Base-by-base conservation (phyloP, 352 stramenopile species). In the Globisporangium mamillatum region DNA sequence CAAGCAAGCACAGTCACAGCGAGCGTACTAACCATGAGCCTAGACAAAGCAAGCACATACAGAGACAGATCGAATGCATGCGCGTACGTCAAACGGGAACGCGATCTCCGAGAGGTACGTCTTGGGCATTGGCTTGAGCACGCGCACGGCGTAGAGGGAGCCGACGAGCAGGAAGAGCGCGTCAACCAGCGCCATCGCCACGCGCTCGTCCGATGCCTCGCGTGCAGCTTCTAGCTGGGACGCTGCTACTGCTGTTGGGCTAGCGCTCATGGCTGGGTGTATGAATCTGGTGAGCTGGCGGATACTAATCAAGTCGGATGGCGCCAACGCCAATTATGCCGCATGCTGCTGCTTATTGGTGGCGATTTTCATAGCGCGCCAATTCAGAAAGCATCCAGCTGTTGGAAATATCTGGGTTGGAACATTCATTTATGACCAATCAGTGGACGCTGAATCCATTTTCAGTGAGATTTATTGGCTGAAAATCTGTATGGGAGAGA, bases 101-200 rank as follows among this genome's bases (percentile, higher is more conserved):
- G 79, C 78, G 55, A 92, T 92, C 69, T 92, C 84, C 1, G 84
- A 92, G 32, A 92, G 74, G 60, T 92, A 92, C 14, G 84, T 92
- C 78, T 84, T 92, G 44, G 84, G 77, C 59, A 86, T 74, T 0
- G 81, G 76, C 59, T 70, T 69, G 7, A 92, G 74, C 60, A 86
- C 78, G 25, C 85, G 79, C 27, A 70, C 70, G 41, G 73, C 73
- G 65, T 92, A 92, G 63, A 76, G 68, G 29, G 79, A 56, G n/a
- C 84, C 81, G 14, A 80, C 59, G 48, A 91, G 69, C 27, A 88
- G 60, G 65, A 90, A 92, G 56, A 84, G 24, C 25, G 63, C 72
- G 66, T 88, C 71, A 1, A 77, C 46, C 22, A 66, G 32, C 34
- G 50, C 52, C 66, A 75, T 50, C 25, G 20, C 44, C 18, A 62